Base-by-base conservation (phyloP, 805 yeast species). In the Hermanozyma aechmeae region DNA sequence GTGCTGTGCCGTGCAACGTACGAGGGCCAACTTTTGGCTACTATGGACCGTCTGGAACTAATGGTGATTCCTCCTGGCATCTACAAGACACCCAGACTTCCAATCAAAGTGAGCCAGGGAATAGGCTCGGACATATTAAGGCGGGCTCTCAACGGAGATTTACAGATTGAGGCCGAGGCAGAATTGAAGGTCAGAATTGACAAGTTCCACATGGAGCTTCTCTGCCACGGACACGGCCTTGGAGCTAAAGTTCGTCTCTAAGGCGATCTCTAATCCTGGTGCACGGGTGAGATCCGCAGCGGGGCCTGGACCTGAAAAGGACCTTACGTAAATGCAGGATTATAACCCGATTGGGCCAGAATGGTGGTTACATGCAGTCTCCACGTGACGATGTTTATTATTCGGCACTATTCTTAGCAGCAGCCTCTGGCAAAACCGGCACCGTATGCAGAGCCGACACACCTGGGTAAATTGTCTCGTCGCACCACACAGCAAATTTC, bases 21-120 rank as follows among this genome's bases (percentile, higher is more conserved):
- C 35, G 61, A 69, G 25, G 74, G 61, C 3, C 51, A 58, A 4
- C 48, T 56, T 2, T 45, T 75, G 27, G 80, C 76, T 1, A 58
- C 57, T 30, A 44, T 73, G 18, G 51, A 56, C 15, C 48, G 50
- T 6, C 58, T 58, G n/a, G 65, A 65, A 32, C 26, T 43, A n/a
- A 31, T 74, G 24, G 38, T 52, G 8, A 46, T 73, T 1, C 68
- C 73, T 1, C 76, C 79, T 0, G 81, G 81, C 1, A 30, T 66
- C 6, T 64, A 61, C 44, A 61, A 51, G 7, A 65, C 76, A 3
- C 71, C 69, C 5, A 49, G 68, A 25, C 56, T 73, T 3, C 73
- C 79, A 0, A 57, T 76, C 12, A 58, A 56, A 16, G 56, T 66
- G 27, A 58, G 62, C 4, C 51, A 53, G 3, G 72, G 73, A 0